Conservation (phyloP, 306 rosid genomes). For the Quercus gilva region DNA sequence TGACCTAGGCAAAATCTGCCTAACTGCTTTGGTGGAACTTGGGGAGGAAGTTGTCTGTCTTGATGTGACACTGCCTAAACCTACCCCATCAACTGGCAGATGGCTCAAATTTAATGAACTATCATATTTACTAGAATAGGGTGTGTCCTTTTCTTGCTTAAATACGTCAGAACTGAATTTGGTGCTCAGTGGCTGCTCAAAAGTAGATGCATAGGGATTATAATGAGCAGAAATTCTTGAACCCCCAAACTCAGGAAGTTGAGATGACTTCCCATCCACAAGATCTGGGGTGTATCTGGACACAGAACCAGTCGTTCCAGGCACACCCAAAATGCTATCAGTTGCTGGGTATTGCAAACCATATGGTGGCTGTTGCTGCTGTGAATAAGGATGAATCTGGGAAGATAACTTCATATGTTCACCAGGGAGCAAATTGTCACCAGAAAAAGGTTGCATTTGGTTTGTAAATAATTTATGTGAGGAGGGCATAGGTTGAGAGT, state of each 20-base stretch:
- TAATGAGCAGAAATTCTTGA: slow-evolving; percentile 59
- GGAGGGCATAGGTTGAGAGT: slow-evolving; percentile 46
- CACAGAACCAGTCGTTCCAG: slow-evolving; percentile 42
- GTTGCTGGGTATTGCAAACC: slow-evolving; percentile 44
- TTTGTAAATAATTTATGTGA: slow-evolving; percentile 44
- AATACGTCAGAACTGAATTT: slow-evolving; percentile 53
- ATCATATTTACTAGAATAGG: slow-evolving; percentile 37
- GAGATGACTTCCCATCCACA: slow-evolving; percentile 43
- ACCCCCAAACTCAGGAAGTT: slow-evolving; percentile 48
- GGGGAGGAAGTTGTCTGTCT: slow-evolving; percentile 57
- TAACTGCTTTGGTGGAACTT: slow-evolving; percentile 48
- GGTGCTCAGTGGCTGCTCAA: slow-evolving; percentile 77
- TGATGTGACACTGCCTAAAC: slow-evolving; percentile 47
- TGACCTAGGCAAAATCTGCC: slow-evolving; percentile 47
- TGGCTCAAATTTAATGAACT: slow-evolving; percentile 35
- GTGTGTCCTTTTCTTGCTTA: slow-evolving; percentile 49
- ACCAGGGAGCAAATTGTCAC: slow-evolving; percentile 42
- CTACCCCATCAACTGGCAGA: slow-evolving; percentile 39
- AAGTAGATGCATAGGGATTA: slow-evolving; percentile 88
- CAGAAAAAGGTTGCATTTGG: slow-evolving; percentile 41
- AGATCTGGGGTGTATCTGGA: slow-evolving; percentile 54
- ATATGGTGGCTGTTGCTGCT: slow-evolving; percentile 48
- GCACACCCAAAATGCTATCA: slow-evolving; percentile 46
- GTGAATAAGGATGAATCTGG: slow-evolving; percentile 41
- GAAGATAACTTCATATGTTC: slow-evolving; percentile 51